phyloP scores from a whole-genome alignment of 495 filamentous ascomycete species.

The Ascodesmis nigricans region DNA sequence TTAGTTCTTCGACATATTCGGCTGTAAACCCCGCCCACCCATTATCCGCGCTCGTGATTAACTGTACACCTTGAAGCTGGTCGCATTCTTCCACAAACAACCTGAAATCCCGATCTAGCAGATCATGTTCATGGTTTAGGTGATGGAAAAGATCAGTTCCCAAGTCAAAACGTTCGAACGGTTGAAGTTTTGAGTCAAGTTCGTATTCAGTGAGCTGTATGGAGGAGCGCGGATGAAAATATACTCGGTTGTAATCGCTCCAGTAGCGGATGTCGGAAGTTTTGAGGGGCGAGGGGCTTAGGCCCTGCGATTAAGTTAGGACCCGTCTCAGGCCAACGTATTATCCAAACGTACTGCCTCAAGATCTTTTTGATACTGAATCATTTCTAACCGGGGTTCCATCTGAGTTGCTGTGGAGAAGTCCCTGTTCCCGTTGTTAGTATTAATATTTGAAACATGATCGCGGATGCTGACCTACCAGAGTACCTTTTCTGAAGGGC shows the following conservation, averaged over 20 bases:
- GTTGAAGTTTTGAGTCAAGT: constrained; percentile 48
- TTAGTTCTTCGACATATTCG: constrained; percentile 53
- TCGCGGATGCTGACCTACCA: constrained; percentile 35
- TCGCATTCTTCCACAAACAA: constrained; percentile 84
- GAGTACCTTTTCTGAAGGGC: constrained; percentile 9
- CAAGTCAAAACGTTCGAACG: constrained; percentile 59
- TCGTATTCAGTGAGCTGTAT: constrained; percentile 79
- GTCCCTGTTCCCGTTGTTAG: constrained; percentile 30
- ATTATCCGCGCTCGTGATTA: constrained; percentile 61
- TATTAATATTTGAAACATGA: constrained; percentile 12
- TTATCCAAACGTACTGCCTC: constrained; percentile 56
- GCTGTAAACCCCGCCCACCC: constrained; percentile 82
- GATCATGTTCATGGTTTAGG: constrained; percentile 64
- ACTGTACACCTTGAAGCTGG: constrained; percentile 66
- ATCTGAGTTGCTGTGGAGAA: constrained; percentile 44
- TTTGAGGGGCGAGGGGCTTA: constrained; percentile 39
- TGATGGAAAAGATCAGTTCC: constrained; percentile 64
- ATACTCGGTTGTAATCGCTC: constrained; percentile 83
- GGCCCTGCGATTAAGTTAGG: constrained; percentile 77
- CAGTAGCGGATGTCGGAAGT: constrained; percentile 64
- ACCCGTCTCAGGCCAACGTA: constrained; percentile 48
- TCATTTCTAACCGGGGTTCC: constrained; percentile 41
- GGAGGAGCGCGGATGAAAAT: constrained; percentile 75
- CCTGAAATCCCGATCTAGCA: constrained; percentile 72
- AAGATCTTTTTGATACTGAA: constrained; percentile 55